Conservation (phyloP, 108 stramenopile genomes). For the Cyclotella distinguenda region DNA sequence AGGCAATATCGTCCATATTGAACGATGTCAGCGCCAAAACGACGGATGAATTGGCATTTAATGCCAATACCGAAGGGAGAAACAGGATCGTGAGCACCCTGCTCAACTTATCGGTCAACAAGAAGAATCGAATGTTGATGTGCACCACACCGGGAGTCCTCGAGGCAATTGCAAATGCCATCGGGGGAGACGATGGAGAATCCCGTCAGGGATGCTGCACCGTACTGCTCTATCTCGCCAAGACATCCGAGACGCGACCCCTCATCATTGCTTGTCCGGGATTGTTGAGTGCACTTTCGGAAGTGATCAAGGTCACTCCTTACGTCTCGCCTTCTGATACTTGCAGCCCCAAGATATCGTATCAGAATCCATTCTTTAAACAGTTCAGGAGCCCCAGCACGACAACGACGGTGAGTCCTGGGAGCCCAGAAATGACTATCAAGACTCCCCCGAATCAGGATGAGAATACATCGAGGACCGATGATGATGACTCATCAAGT, state of each 20-base stretch:
- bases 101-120: conserved; percentile 57
- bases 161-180: conserved; percentile 47
- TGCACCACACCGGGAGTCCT: conserved; percentile 68
- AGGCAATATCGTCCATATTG: conserved; percentile 53
- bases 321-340: too few species aligned
- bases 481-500: conserved; percentile 12
- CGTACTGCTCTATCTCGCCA: conserved; percentile 61
- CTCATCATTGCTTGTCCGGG: conserved; percentile 64
- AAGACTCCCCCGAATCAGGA: background rate
- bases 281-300: conserved; percentile 54
- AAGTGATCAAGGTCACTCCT: conserved; percentile 44
- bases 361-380: background rate
- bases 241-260: conserved; percentile 60
- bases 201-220: conserved; percentile 64
- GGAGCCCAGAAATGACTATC: background rate
- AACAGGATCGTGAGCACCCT: conserved; percentile 60
- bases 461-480: background rate
- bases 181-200: conserved; percentile 54
- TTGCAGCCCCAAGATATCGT: background rate
- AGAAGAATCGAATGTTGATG: conserved; percentile 69
- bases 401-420: background rate
- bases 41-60: conserved; percentile 43
- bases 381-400: conserved; percentile 1
- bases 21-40: conserved; percentile 29
- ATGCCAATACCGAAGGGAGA: conserved; percentile 62